Percentiles rank a stretch among this genome's conserved stretches.
These are phyloP conservation scores for Phytophthora capsici DNA, from an alignment of 352 stramenopile species.

Conservation along the genomic window DNA sequence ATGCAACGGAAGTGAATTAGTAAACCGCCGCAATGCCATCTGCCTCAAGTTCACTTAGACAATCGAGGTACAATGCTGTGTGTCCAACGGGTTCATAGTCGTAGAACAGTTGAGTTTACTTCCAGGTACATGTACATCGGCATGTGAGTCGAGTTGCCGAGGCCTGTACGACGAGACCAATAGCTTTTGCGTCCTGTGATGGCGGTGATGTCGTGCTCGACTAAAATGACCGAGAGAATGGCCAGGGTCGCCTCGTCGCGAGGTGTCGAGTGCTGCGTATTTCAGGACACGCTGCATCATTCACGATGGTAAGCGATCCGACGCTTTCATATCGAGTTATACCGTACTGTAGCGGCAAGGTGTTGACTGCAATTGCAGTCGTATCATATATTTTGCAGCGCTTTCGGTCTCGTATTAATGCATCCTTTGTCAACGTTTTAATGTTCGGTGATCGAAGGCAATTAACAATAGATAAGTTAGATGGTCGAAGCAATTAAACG, in stretches of 20 bases:
- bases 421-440: too few relatives aligned
- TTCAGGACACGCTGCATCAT: slow-evolving; percentile 16
- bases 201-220: slow-evolving; percentile 11
- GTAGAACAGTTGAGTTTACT: not conserved
- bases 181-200: not conserved
- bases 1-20: not conserved
- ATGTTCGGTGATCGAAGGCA: not conserved
- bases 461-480: not conserved
- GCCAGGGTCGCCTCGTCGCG: slow-evolving; percentile 6
- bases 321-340: not conserved
- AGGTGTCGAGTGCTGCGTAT: slow-evolving; percentile 12
- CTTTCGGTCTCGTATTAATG: too few relatives aligned
- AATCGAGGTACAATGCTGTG: not conserved
- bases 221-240: slow-evolving; percentile 11
- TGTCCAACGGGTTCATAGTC: not conserved
- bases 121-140: not conserved
- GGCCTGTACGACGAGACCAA: not conserved
- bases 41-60: slow-evolving; percentile 8
- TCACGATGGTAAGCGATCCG: slow-evolving; percentile 8
- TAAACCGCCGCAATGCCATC: not conserved
- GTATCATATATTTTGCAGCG: not conserved
- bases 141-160: too few relatives aligned
- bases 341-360: not conserved
- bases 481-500: slow-evolving; percentile 1
- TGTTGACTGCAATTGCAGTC: not conserved